Base-by-base conservation (phyloP, 2,329 filamentous ascomycete genomes). In the Eutypa lata region DNA sequence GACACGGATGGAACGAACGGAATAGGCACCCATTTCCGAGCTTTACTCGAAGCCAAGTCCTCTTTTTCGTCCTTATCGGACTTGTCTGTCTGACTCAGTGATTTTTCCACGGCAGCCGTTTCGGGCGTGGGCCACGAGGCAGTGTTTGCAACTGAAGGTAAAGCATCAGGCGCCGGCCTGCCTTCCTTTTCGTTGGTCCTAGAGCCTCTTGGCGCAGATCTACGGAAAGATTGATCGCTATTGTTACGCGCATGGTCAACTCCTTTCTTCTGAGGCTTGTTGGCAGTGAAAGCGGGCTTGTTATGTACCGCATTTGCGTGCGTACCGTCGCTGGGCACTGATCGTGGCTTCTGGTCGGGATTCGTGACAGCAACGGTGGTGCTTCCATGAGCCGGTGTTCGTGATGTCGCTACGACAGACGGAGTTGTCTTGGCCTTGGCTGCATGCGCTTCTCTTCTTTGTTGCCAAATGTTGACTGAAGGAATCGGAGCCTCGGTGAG, bases 41-140 rank as follows among this genome's bases (percentile, higher is more conserved):
- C 65, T 64, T 81, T 81, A 47, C 65, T 64, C 54, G 73, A 61
- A 61, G 69, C 62, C 66, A 78, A 62, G 51, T 84, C 73, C n/a
- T 81, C 84, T 56, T 85, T 80, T 56, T 90, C 87, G 45, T 84
- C 79, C 13, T 79, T 78, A 21, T 83, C 76, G 31, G 76, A 71
- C 50, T 76, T 74, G 70, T 90, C 90, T 51, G 86, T 80, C 50
- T 83, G 77, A 2, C 78, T 73, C 70, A 90, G 91, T 65, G 87
- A 86, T 72, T 89, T 90, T 61, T 94, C 91, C 48, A 87, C 85
- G 49, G 87, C 83, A 2, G 86, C 88, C 48, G 80, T 86, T 61
- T 96, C 90, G 0, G 91, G 91, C 2, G 93, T 97, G 16, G 94
- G 94, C 94, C 94, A 99, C 19, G 86, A 86, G 50, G 84, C 76